phyloP scores from a whole-genome alignment of 305 asterid species.

The Fraxinus latifolia region DNA sequence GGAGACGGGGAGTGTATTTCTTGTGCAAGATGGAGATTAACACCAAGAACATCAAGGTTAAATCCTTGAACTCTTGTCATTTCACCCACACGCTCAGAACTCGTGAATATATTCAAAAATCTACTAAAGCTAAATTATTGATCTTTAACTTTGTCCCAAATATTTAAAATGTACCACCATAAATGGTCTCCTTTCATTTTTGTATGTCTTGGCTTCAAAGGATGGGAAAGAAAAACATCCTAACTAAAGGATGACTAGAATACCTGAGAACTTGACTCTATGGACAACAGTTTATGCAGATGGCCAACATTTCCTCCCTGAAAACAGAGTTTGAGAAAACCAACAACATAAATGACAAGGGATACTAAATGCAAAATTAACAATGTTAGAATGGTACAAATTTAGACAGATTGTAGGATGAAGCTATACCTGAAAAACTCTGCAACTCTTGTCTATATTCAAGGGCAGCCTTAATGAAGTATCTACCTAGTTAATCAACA shows the following conservation, averaged over 20 bases:
- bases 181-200: slow-evolving; percentile 3
- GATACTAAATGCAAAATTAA: slow-evolving; percentile 5
- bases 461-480: slow-evolving; percentile 57
- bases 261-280: slow-evolving; percentile 99
- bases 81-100: background rate
- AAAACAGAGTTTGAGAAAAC: slow-evolving; percentile 31
- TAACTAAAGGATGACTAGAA: slow-evolving; percentile 12
- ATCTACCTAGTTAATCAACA: slow-evolving; percentile 64
- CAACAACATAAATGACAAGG: slow-evolving; percentile 7
- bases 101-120: background rate
- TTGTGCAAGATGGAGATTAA: background rate
- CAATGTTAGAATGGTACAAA: background rate
- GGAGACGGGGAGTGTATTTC: background rate
- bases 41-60: background rate
- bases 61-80: background rate
- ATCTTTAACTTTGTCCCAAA: slow-evolving; percentile 9
- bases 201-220: background rate
- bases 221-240: background rate
- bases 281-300: slow-evolving; percentile 76
- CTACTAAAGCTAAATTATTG: background rate
- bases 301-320: slow-evolving; percentile 99
- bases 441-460: slow-evolving; percentile 53
- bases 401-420: slow-evolving; percentile 10
- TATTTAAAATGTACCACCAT: slow-evolving; percentile 6
- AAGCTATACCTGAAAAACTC: slow-evolving; percentile 73